phyloP scores from a whole-genome alignment of 208 protist genomes.

The Wallacemonas sp. region DNA sequence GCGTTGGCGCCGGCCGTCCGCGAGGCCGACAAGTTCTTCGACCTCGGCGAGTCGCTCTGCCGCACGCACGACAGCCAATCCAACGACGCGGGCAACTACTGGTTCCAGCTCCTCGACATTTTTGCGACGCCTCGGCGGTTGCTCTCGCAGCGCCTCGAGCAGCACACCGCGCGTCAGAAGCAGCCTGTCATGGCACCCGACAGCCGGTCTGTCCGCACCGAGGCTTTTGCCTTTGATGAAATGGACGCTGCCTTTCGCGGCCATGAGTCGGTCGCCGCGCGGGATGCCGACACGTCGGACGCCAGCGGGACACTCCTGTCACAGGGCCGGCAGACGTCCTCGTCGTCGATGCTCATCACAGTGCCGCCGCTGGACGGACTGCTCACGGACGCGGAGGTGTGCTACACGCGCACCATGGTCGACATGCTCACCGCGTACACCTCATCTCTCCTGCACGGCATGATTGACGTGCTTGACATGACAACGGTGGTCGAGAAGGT shows the following conservation, averaged over 20 bases:
- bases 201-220: constrained; percentile 6
- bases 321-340: constrained; percentile 15
- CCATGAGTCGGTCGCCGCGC: neutral
- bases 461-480: constrained; percentile 59
- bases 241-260: constrained; percentile 13
- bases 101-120: constrained; percentile 68
- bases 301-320: no score
- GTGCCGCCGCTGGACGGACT: constrained; percentile 6
- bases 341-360: constrained; percentile 20
- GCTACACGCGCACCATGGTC: constrained; percentile 38
- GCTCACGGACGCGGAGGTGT: constrained; percentile 13
- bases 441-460: constrained; percentile 41
- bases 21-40: constrained; percentile 38
- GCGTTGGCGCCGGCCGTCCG: neutral
- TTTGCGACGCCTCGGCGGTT: constrained; percentile 57
- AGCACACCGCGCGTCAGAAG: constrained; percentile 7
- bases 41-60: constrained; percentile 50
- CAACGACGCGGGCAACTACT: constrained; percentile 28
- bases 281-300: neutral
- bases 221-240: constrained; percentile 32
- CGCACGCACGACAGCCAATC: constrained; percentile 30
- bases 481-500: constrained; percentile 51
- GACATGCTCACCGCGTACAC: constrained; percentile 58
- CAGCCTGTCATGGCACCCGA: no score
- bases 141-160: constrained; percentile 32